Conservation (phyloP, 192 early-diverging fungal species). For the Coemansia javaensis region DNA sequence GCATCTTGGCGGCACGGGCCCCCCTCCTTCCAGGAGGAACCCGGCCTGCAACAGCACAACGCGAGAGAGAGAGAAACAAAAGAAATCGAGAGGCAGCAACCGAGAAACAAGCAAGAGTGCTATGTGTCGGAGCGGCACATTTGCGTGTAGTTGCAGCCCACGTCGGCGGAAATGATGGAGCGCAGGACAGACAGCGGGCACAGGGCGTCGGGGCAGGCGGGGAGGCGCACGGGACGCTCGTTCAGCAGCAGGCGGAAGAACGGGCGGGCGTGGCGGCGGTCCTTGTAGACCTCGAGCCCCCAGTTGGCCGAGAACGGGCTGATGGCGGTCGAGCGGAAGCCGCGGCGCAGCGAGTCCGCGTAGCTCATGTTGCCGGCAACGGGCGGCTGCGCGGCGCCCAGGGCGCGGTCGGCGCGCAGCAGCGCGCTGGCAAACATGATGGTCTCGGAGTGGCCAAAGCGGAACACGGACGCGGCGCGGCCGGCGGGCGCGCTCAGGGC, state of each 20-base stretch:
- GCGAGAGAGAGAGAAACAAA: too few relatives aligned
- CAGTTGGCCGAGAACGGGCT: constrained; percentile 36
- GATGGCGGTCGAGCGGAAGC: constrained; percentile 21
- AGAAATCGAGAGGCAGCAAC: too few relatives aligned
- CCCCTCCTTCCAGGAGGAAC: too few relatives aligned
- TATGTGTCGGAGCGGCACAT: constrained; percentile 4
- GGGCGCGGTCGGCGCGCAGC: constrained; percentile 15
- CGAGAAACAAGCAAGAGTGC: neutral
- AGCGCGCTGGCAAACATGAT: constrained; percentile 38
- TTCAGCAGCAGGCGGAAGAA: constrained; percentile 32
- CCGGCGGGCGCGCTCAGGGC: constrained; percentile 1
- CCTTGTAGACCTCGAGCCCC: constrained; percentile 27
- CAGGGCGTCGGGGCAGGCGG: constrained; percentile 9
- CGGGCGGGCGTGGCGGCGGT: constrained; percentile 1
- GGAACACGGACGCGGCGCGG: constrained; percentile 29
- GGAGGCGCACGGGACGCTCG: constrained; percentile 14
- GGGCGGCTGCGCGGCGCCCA: constrained; percentile 10
- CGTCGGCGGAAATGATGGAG: constrained; percentile 7
- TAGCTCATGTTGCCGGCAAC: constrained; percentile 27
- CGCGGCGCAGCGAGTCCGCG: constrained; percentile 3
- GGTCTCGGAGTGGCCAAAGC: constrained; percentile 43
- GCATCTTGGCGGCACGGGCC: too few relatives aligned
- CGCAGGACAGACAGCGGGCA: constrained; percentile 27
- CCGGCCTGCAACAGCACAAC: too few relatives aligned
- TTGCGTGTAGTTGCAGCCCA: constrained; percentile 26